Conservation (phyloP, 345 rosid species). For the Stellera chamaejasme region DNA sequence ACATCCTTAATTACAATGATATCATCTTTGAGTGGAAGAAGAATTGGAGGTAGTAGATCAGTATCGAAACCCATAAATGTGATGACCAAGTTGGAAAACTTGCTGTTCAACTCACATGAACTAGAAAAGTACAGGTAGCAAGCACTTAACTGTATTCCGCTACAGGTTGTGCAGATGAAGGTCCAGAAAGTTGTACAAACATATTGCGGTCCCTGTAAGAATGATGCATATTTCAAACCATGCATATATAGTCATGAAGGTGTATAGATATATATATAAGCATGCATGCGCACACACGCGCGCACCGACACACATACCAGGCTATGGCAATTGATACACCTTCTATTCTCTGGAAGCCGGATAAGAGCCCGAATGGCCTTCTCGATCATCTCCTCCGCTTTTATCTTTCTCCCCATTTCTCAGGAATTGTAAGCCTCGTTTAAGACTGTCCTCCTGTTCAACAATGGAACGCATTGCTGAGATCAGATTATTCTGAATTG, state of each 20-base stretch:
- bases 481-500: neutral
- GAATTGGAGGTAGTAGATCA: neutral
- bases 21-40: neutral
- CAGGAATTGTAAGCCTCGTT: neutral
- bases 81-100: neutral
- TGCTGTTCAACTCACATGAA: neutral
- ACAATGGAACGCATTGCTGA: slow-evolving; percentile 3
- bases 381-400: slow-evolving; percentile 68
- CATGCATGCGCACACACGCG: no score
- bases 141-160: slow-evolving; percentile 76
- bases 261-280: no score
- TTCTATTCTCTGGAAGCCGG: slow-evolving; percentile 69
- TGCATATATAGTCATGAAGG: no score
- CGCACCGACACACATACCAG: slow-evolving; percentile 50
- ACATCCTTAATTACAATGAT: no score
- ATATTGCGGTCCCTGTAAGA: slow-evolving; percentile 87
- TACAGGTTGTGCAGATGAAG: slow-evolving; percentile 80
- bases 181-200: slow-evolving; percentile 87
- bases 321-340: slow-evolving; percentile 79
- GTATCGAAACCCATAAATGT: neutral
- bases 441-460: slow-evolving; percentile 4
- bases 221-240: neutral
- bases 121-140: neutral
- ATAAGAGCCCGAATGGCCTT: slow-evolving; percentile 57
- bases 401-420: slow-evolving; percentile 42